Conservation (phyloP, 1,284 basidiomycete species). For the Malassezia obtusa region DNA sequence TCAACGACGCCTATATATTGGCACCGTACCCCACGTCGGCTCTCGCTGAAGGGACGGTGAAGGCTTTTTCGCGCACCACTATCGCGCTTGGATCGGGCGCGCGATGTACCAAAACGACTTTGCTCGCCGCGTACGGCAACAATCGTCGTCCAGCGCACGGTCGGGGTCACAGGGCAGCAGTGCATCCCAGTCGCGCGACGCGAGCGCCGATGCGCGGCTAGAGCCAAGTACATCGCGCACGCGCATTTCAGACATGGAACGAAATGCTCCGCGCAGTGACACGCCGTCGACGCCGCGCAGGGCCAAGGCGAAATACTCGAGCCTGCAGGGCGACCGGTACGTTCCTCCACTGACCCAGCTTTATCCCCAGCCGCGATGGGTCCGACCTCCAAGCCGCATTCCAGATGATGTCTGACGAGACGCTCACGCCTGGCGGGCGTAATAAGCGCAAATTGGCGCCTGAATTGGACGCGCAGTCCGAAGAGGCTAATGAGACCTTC, state of each 20-base stretch:
- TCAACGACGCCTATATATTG: no score
- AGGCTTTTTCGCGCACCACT: neutral
- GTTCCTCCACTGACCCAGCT: conserved; percentile 30
- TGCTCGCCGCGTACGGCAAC: conserved; percentile 28
- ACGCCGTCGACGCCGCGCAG: conserved; percentile 2
- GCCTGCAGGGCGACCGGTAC: conserved; percentile 14
- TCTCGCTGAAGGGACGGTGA: no score
- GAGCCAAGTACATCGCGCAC: conserved; percentile 14
- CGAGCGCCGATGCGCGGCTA: neutral
- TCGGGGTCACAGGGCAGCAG: neutral
- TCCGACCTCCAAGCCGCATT: conserved; percentile 52
- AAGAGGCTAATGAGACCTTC: conserved; percentile 54
- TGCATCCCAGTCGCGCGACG: no score
- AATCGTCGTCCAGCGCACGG: conserved; percentile 23
- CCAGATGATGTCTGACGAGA: conserved; percentile 50
- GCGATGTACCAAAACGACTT: conserved; percentile 41
- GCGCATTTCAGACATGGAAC: neutral
- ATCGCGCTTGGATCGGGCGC: neutral
- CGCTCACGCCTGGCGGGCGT: conserved; percentile 29
- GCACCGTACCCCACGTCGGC: no score
- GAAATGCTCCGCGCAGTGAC: neutral
- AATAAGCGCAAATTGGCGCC: conserved; percentile 34
- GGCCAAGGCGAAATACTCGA: neutral
- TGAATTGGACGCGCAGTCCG: conserved; percentile 44
- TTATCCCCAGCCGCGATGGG: conserved; percentile 54